A percentile compares a stretch with the other conserved stretches of the same genome.
These are phyloP conservation scores for Cladosporium sp. DNA, from an alignment of 2,329 filamentous ascomycete species.

Conservation along the genomic window DNA sequence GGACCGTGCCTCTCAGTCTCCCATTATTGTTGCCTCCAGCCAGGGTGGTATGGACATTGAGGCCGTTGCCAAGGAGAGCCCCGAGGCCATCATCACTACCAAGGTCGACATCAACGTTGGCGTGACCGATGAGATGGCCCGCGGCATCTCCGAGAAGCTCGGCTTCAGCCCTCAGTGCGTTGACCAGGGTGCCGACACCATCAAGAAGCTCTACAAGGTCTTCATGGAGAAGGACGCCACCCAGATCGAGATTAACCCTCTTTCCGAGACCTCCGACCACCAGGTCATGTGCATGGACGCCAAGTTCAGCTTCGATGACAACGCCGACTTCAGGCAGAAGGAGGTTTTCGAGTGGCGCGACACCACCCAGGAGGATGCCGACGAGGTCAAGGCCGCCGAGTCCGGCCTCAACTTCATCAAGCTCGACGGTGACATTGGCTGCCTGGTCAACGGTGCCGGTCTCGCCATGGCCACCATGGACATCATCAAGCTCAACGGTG, in stretches of 20 bases:
- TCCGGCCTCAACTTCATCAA: slow-evolving; percentile 99
- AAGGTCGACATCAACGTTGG: slow-evolving; percentile 89
- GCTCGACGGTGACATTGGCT: slow-evolving; percentile 98
- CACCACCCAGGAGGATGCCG: slow-evolving; percentile 88
- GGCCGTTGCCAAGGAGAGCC: slow-evolving; percentile 94
- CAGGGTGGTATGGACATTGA: slow-evolving; percentile 99
- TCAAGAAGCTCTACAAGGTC: slow-evolving; percentile 98
- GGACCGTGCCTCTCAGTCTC: slow-evolving; percentile 85
- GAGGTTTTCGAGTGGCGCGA: slow-evolving; percentile 93
- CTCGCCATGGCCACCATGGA: slow-evolving; percentile 99
- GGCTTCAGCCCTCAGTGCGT: slow-evolving; percentile 98
- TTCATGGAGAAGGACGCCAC: slow-evolving; percentile 98
- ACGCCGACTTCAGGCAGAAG: slow-evolving; percentile 96
- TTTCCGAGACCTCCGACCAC: slow-evolving; percentile 97
- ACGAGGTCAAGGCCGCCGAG: slow-evolving; percentile 94
- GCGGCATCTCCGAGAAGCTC: slow-evolving; percentile 80
- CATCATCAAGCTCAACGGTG: slow-evolving; percentile 99
- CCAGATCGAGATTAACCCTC: slow-evolving; percentile 99
- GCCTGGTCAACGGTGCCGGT: slow-evolving; percentile 96
- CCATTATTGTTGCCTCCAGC: slow-evolving; percentile 94
- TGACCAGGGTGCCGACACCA: slow-evolving; percentile 88
- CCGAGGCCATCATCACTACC: slow-evolving; percentile 90
- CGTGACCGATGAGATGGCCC: slow-evolving; percentile 91
- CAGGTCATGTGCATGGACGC: slow-evolving; percentile 98
- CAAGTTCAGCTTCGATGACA: slow-evolving; percentile 98